These are phyloP conservation scores for Atkinsonella texensis DNA, from an alignment of 2,329 filamentous ascomycete species.

Conservation along the genomic window DNA sequence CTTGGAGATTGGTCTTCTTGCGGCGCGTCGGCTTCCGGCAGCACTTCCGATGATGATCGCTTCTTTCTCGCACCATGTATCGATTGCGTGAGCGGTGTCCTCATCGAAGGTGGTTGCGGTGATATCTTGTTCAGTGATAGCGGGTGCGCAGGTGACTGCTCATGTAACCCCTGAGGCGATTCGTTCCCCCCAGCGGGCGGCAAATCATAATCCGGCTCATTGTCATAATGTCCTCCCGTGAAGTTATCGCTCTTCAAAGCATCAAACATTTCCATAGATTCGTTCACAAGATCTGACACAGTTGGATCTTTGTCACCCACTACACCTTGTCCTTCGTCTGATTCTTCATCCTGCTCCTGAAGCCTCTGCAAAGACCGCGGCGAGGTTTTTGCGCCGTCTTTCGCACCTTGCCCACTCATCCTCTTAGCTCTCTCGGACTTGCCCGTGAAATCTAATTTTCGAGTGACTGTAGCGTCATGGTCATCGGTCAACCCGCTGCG, in stretches of 20 bases:
- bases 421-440: slow-evolving; percentile 8
- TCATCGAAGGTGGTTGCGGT: not conserved
- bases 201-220: slow-evolving; percentile 8
- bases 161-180: slow-evolving; percentile 6
- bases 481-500: slow-evolving; percentile 25
- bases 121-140: not conserved
- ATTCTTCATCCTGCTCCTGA: slow-evolving; percentile 13
- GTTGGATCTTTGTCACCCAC: slow-evolving; percentile 18
- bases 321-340: slow-evolving; percentile 10
- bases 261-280: slow-evolving; percentile 31
- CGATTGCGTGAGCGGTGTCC: not conserved
- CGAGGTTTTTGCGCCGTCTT: slow-evolving; percentile 14
- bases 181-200: not conserved
- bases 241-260: slow-evolving; percentile 15
- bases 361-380: not conserved
- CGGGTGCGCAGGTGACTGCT: not conserved
- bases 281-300: slow-evolving; percentile 22
- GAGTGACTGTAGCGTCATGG: slow-evolving; percentile 32
- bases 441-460: slow-evolving; percentile 40
- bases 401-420: slow-evolving; percentile 7
- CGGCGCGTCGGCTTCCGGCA: slow-evolving; percentile 10
- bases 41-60: slow-evolving; percentile 1
- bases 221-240: not conserved
- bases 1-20: slow-evolving; percentile 13
- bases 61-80: not conserved